Conservation (phyloP, 1,284 basidiomycete species). For the Ceratobasidium sp. region DNA sequence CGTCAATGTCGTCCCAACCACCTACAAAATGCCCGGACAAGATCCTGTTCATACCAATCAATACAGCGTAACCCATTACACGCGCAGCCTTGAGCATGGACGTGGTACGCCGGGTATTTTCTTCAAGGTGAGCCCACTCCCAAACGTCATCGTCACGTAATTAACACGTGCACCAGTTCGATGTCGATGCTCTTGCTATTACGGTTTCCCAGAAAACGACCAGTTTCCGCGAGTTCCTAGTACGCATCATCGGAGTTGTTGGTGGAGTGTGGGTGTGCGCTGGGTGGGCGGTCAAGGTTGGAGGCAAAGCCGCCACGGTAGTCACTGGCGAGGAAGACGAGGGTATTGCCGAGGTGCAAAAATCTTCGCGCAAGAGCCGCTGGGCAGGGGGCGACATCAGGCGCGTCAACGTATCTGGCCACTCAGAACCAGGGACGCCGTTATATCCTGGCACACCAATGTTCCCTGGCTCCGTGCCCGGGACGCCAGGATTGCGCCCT, state of each 20-base stretch:
- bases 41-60: constrained; percentile 83
- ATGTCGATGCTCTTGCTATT: constrained; percentile 90
- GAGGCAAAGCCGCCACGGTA: constrained; percentile 70
- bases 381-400: constrained; percentile 40
- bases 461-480: constrained; percentile 27
- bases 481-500: constrained; percentile 9
- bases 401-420: constrained; percentile 31
- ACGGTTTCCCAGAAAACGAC: constrained; percentile 90
- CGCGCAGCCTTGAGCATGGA: constrained; percentile 78
- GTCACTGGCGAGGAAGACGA: constrained; percentile 70
- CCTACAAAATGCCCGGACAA: constrained; percentile 79
- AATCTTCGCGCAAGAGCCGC: constrained; percentile 44
- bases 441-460: constrained; percentile 33
- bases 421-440: constrained; percentile 13
- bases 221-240: constrained; percentile 80
- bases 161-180: constrained; percentile 62
- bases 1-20: constrained; percentile 93
- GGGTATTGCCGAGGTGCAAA: constrained; percentile 59
- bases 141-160: neutral
- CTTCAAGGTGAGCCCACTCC: constrained; percentile 68
- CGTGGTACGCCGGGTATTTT: constrained; percentile 90
- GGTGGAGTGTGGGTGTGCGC: constrained; percentile 84
- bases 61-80: constrained; percentile 96
- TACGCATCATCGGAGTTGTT: constrained; percentile 82
- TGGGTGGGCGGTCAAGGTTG: constrained; percentile 77